Evolutionary conservation across 208 protist species (phyloP).

Genomic region (Polymyxa betae): DNA sequence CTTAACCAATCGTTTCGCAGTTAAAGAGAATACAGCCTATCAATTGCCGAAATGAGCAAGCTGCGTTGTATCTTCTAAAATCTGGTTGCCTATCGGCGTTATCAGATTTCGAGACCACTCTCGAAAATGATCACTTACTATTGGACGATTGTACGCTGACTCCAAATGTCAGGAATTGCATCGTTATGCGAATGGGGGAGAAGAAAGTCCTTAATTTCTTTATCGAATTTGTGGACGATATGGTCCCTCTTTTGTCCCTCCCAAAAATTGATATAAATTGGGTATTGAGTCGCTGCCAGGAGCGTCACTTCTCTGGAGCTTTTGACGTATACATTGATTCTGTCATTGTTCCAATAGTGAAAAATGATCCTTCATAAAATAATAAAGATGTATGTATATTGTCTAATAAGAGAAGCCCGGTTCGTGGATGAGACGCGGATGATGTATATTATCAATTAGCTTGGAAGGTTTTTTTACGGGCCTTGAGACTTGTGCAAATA

Average conservation of each 20-base stretch:
- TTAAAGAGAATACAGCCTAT: conserved; percentile 10
- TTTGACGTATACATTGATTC: neutral
- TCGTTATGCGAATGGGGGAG: conserved; percentile 48
- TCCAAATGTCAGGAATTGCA: conserved; percentile 28
- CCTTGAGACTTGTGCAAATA: too few relatives aligned
- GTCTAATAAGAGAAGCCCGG: too few relatives aligned
- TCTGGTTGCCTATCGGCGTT: neutral
- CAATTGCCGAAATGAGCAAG: conserved; percentile 11
- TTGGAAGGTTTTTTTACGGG: too few relatives aligned
- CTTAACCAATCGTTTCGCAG: conserved; percentile 7
- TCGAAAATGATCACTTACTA: conserved; percentile 31
- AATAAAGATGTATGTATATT: too few relatives aligned
- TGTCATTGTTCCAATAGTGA: neutral
- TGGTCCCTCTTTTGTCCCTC: conserved; percentile 41
- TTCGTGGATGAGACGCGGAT: too few relatives aligned
- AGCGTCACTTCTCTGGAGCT: neutral
- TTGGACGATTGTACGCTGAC: neutral
- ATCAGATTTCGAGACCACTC: conserved; percentile 4
- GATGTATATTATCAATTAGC: too few relatives aligned
- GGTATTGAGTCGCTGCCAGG: neutral
- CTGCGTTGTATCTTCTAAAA: neutral
- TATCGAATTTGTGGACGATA: conserved; percentile 51
- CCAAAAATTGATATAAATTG: conserved; percentile 8
- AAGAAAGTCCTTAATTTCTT: conserved; percentile 45
- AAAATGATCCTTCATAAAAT: too few relatives aligned